Evolutionary conservation across 306 rosid species (phyloP).

Genomic region (Arachis stenosperma): DNA sequence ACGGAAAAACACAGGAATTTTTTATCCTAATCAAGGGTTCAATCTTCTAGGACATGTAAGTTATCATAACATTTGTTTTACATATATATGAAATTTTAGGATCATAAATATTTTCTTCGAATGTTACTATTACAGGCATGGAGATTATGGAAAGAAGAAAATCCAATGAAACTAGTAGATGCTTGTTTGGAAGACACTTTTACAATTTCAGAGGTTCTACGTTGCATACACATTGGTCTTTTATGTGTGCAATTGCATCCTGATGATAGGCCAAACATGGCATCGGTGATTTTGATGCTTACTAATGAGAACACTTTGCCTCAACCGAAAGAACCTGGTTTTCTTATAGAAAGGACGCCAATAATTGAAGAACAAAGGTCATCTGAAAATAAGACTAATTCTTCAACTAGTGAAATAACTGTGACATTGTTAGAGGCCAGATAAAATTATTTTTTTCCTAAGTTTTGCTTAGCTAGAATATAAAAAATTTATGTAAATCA

Average conservation of each 20-base stretch:
- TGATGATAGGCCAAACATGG: slow-evolving; percentile 34
- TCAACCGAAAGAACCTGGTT: slow-evolving; percentile 17
- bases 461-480: too few species aligned
- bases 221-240: slow-evolving; percentile 35
- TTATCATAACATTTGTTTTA: not conserved
- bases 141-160: slow-evolving; percentile 19
- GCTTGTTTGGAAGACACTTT: not conserved
- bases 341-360: not conserved
- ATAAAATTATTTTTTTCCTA: not conserved
- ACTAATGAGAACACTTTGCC: slow-evolving; percentile 4
- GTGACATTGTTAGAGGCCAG: slow-evolving; percentile 24
- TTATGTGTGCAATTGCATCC: slow-evolving; percentile 33
- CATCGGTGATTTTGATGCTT: slow-evolving; percentile 8
- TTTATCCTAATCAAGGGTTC: too few species aligned
- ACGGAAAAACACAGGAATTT: slow-evolving; percentile 6
- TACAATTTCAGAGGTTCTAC: not conserved
- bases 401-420: not conserved
- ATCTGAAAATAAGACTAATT: not conserved
- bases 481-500: too few species aligned
- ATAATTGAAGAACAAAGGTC: not conserved
- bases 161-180: slow-evolving; percentile 6
- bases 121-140: slow-evolving; percentile 25
- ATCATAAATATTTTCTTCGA: not conserved
- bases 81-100: not conserved
- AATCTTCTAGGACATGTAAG: slow-evolving; percentile 31